A percentile compares a stretch with the other conserved stretches of the same genome.
Evolutionary conservation across 805 yeast species (phyloP).

Genomic region (Suhomyces faveliae): DNA sequence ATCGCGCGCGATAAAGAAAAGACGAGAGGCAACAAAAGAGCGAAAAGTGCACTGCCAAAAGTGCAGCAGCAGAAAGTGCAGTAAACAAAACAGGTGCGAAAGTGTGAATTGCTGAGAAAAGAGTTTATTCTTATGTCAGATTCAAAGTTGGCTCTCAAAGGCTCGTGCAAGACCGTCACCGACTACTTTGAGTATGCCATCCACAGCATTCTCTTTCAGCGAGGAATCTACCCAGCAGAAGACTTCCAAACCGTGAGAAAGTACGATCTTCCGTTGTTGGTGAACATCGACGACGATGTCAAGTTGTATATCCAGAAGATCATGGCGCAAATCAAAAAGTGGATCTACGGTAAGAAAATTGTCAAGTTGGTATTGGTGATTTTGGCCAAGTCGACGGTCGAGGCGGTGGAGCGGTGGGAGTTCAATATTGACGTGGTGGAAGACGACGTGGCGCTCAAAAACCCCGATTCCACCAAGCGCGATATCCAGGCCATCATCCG

Average conservation of each 20-base stretch:
- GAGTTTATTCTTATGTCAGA: neutral
- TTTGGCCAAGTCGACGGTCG: constrained; percentile 63
- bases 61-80: no score
- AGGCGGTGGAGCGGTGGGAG: constrained; percentile 83
- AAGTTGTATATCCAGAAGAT: constrained; percentile 64
- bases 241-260: constrained; percentile 77
- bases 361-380: constrained; percentile 69
- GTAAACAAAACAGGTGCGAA: no score
- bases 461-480: constrained; percentile 53
- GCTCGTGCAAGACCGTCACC: constrained; percentile 74
- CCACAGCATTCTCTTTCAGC: constrained; percentile 77
- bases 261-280: constrained; percentile 73
- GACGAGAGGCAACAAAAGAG: no score
- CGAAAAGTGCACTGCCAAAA: no score
- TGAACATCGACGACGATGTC: constrained; percentile 74
- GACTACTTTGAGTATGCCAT: constrained; percentile 85
- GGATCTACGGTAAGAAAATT: constrained; percentile 72
- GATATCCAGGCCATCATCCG: constrained; percentile 86
- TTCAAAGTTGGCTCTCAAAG: constrained; percentile 60
- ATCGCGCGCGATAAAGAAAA: no score
- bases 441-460: constrained; percentile 21
- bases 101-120: no score
- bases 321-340: constrained; percentile 58
- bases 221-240: constrained; percentile 87
- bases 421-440: constrained; percentile 56